phyloP scores from a whole-genome alignment of 2,329 filamentous ascomycete genomes.

The Sporothrix mexicana region DNA sequence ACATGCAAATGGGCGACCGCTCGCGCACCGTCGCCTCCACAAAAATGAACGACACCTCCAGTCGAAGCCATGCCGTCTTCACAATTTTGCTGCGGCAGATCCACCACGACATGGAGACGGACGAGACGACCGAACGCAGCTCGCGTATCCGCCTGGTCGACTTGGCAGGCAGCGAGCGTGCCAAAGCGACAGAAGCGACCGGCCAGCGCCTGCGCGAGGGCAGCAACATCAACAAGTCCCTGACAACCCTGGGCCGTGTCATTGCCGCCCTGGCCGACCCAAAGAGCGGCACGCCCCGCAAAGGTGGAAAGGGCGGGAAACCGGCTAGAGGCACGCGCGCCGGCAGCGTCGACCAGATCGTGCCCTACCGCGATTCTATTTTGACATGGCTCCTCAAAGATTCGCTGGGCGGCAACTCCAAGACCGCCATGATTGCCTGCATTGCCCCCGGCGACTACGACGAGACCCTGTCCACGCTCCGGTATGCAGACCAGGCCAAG shows the following conservation, averaged over 20 bases:
- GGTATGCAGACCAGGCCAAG: conserved; percentile 97
- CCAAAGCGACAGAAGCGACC: conserved; percentile 93
- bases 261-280: conserved; percentile 85
- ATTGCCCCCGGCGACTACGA: conserved; percentile 96
- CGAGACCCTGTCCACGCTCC: conserved; percentile 92
- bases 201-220: conserved; percentile 90
- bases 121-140: conserved; percentile 94
- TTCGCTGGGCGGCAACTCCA: conserved; percentile 92
- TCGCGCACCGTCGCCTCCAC: conserved; percentile 91
- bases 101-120: conserved; percentile 94
- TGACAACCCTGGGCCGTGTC: conserved; percentile 92
- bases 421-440: conserved; percentile 99
- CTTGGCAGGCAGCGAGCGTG: conserved; percentile 90
- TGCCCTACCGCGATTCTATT: conserved; percentile 92
- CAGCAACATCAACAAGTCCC: conserved; percentile 98
- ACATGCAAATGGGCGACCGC: conserved; percentile 87
- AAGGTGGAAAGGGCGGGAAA: conserved; percentile 55
- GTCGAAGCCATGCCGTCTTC: conserved; percentile 94
- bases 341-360: conserved; percentile 65
- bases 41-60: conserved; percentile 99
- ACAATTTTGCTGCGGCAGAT: conserved; percentile 98
- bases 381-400: conserved; percentile 90
- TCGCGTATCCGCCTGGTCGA: conserved; percentile 95
- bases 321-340: conserved; percentile 45
- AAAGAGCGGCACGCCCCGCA: conserved; percentile 63